Conservation (phyloP, 371 early-diverging fungal species). For the Umbelopsis sp. region DNA sequence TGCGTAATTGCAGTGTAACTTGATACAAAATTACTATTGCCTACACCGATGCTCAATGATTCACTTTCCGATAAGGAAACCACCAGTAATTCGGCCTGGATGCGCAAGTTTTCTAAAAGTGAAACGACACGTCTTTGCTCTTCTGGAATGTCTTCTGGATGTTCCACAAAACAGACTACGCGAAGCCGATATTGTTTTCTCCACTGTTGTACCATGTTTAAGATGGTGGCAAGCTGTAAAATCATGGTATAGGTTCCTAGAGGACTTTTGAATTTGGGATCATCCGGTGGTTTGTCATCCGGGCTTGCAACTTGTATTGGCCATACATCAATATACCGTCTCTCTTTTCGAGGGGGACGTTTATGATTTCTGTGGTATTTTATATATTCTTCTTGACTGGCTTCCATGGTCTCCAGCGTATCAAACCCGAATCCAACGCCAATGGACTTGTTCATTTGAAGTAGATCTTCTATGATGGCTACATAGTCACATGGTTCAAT, state of each 20-base stretch:
- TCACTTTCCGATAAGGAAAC: slow-evolving; percentile 47
- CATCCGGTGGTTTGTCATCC: background rate
- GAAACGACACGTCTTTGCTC: slow-evolving; percentile 49
- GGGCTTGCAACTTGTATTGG: slow-evolving; percentile 50
- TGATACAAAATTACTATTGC: background rate
- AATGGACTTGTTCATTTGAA: slow-evolving; percentile 64
- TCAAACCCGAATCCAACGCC: slow-evolving; percentile 64
- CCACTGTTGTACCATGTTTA: slow-evolving; percentile 67
- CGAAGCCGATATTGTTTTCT: slow-evolving; percentile 50
- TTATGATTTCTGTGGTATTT: background rate
- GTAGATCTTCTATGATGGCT: slow-evolving; percentile 65
- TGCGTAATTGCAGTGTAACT: slow-evolving; percentile 33
- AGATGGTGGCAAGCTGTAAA: slow-evolving; percentile 68
- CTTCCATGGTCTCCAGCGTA: slow-evolving; percentile 34
- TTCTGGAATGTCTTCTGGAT: slow-evolving; percentile 49
- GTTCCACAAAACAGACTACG: slow-evolving; percentile 66
- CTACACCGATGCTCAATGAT: slow-evolving; percentile 32
- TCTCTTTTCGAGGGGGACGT: slow-evolving; percentile 17
- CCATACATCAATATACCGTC: slow-evolving; percentile 64
- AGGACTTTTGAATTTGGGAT: slow-evolving; percentile 17
- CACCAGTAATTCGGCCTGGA: slow-evolving; percentile 58
- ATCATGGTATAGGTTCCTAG: slow-evolving; percentile 76
- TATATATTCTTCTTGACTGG: slow-evolving; percentile 20
- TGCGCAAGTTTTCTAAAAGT: slow-evolving; percentile 57
- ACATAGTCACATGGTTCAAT: slow-evolving; percentile 56